A percentile compares a stretch with the other conserved stretches of the same genome.
phyloP scores from a whole-genome alignment of 2,329 filamentous ascomycete species.

The Huntiella decipiens region DNA sequence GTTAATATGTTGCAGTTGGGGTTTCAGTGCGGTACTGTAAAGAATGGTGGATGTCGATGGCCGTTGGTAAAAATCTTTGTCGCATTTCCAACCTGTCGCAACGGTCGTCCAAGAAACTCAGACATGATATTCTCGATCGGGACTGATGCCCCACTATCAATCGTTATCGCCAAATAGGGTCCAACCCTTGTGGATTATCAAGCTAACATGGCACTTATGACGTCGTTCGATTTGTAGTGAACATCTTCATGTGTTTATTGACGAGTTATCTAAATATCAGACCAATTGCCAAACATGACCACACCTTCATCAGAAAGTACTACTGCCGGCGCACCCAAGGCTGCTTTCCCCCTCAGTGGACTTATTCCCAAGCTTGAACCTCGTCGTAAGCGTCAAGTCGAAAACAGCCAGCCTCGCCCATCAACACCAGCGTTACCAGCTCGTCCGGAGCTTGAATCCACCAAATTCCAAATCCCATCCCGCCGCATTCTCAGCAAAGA shows the following conservation, averaged over 20 bases:
- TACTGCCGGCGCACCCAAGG: too few relatives aligned
- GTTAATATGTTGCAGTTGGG: background rate
- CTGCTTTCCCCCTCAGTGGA: constrained; percentile 22
- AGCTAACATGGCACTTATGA: constrained; percentile 1
- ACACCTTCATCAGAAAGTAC: background rate
- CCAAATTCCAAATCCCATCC: constrained; percentile 46
- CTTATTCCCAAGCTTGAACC: constrained; percentile 50
- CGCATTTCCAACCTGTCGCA: too few relatives aligned
- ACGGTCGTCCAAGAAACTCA: background rate
- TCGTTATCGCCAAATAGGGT: background rate
- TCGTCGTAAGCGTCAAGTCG: constrained; percentile 30
- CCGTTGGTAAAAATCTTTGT: too few relatives aligned
- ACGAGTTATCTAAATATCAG: background rate
- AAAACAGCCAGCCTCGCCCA: constrained; percentile 46
- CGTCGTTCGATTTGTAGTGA: background rate
- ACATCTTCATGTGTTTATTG: background rate
- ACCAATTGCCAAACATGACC: background rate
- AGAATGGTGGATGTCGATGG: too few relatives aligned
- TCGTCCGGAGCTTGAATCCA: constrained; percentile 34
- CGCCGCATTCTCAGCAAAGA: constrained; percentile 63
- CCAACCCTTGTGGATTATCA: background rate
- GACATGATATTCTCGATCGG: background rate
- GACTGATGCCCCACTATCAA: background rate
- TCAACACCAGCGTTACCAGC: constrained; percentile 55
- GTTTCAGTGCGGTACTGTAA: too few relatives aligned